Percentiles rank a stretch among this genome's conserved stretches.
Evolutionary conservation across 75 land plant species (phyloP).

Genomic region (Cupressus sempervirens): DNA sequence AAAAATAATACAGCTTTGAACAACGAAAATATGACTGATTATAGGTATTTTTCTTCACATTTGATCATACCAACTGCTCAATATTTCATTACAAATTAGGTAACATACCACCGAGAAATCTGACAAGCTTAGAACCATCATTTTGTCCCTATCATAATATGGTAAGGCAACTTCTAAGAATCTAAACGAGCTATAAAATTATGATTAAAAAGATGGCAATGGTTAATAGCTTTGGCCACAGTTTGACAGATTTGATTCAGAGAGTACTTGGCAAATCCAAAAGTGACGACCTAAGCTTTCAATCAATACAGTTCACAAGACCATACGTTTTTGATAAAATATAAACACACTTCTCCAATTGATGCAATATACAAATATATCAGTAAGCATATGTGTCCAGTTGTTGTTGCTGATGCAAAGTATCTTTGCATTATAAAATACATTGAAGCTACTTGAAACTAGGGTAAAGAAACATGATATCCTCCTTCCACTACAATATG

Average conservation of each 20-base stretch:
- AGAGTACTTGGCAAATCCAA: too few species aligned
- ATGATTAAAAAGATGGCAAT: too few species aligned
- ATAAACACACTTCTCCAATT: background rate
- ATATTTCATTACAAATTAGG: slow-evolving; percentile 39
- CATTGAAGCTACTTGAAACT: slow-evolving; percentile 54
- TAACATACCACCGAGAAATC: slow-evolving; percentile 46
- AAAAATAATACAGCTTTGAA: slow-evolving; percentile 73
- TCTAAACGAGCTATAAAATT: too few species aligned
- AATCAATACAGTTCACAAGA: too few species aligned
- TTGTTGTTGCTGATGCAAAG: slow-evolving; percentile 69
- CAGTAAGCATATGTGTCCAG: slow-evolving; percentile 85
- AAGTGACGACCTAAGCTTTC: too few species aligned
- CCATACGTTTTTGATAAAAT: too few species aligned
- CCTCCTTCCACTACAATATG: slow-evolving; percentile 67
- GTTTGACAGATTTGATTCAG: too few species aligned
- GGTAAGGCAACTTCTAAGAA: too few species aligned
- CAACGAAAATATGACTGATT: slow-evolving; percentile 78
- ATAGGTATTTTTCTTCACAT: slow-evolving; percentile 59
- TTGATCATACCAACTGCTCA: too few species aligned
- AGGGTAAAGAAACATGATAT: slow-evolving; percentile 73
- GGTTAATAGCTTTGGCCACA: too few species aligned
- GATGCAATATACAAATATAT: slow-evolving; percentile 36
- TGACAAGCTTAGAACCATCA: slow-evolving; percentile 50
- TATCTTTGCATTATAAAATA: slow-evolving; percentile 46
- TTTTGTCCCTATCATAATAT: too few species aligned